These are phyloP conservation scores for Hymenochaete sp. DNA, from an alignment of 1,284 basidiomycete genomes.

Conservation along the genomic window DNA sequence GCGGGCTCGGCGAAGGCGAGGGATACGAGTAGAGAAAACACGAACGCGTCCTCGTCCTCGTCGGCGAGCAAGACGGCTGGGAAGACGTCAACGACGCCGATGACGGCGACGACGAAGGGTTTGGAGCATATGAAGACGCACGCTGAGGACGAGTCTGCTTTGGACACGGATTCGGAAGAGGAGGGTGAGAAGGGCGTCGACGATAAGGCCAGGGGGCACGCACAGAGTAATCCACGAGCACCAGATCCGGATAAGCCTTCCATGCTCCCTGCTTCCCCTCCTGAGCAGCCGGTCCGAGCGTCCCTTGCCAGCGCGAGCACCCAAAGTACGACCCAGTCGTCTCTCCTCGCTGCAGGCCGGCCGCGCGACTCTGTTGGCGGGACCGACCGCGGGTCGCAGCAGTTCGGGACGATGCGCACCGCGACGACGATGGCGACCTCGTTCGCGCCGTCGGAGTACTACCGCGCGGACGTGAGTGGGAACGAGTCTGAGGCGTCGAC, in stretches of 20 bases:
- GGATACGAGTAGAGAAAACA: background rate
- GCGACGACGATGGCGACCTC: conserved; percentile 70
- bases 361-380: conserved; percentile 25
- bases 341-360: conserved; percentile 34
- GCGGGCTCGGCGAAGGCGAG: conserved; percentile 21
- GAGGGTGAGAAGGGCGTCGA: conserved; percentile 11
- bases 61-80: too few relatives aligned
- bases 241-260: background rate
- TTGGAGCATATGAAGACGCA: background rate
- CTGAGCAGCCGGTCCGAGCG: conserved; percentile 25
- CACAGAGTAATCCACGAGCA: background rate
- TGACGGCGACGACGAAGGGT: background rate
- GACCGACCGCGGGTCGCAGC: conserved; percentile 37
- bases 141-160: conserved; percentile 8
- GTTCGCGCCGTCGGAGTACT: conserved; percentile 37
- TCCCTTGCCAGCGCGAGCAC: conserved; percentile 34
- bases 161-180: conserved; percentile 13
- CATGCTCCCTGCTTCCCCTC: background rate
- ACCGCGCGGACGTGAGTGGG: conserved; percentile 48
- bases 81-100: conserved; percentile 2
- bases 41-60: background rate
- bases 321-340: conserved; percentile 53
- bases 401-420: conserved; percentile 71
- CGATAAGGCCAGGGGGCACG: conserved; percentile 5
- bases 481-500: conserved; percentile 32